Base-by-base conservation (phyloP, 495 filamentous ascomycete species). In the Oleoguttula mirabilis region DNA sequence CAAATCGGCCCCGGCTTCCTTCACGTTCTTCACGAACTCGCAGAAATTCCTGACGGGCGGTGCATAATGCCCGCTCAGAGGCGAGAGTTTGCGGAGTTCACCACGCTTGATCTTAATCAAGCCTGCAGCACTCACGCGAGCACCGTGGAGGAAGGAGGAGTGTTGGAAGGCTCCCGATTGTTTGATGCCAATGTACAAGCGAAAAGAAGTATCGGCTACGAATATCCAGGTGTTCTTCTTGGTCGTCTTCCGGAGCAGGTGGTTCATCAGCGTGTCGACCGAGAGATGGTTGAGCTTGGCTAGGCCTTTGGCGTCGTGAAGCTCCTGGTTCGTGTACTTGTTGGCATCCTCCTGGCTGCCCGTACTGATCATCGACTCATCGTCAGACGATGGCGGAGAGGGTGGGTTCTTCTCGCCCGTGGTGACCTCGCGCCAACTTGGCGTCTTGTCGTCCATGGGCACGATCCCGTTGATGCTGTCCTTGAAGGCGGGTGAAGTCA, bases 181-280 rank as follows among this genome's bases (percentile, higher is more conserved):
- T 52, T 95, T 94, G 60, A 95, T 90, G 32, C 84, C 87, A 27
- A 94, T 73, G 63, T 94, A 94, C 0, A 94, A 66, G 6, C 88
- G 75, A 52, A 84, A 88, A 2, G 76, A 80, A 0, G 84, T 88
- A 61, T 95, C 87, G 23, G 79, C 78, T 16, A 83, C 87, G 54
- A 92, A 94, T 30, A 94, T 88, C 86, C 86, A 94, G 22, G 80
- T 88, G 52, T 82, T 82, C 48, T 79, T 83, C 52, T 73, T 74
- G 5, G 80, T 74, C 2, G 77, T 71, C 35, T 77, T 79, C 25
- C 80, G 72, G 2, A 86, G 69, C 10, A 88, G 63, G 41, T 77
- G 77, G 55, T 84, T 79, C 51, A 85, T 66, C 4, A 90, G 67
- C 0, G 73, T 76, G 3, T 73, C 69, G 3, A 79, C 77, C 3